phyloP scores from a whole-genome alignment of 2,329 filamentous ascomycete genomes.

The Fusarium kyushuense region DNA sequence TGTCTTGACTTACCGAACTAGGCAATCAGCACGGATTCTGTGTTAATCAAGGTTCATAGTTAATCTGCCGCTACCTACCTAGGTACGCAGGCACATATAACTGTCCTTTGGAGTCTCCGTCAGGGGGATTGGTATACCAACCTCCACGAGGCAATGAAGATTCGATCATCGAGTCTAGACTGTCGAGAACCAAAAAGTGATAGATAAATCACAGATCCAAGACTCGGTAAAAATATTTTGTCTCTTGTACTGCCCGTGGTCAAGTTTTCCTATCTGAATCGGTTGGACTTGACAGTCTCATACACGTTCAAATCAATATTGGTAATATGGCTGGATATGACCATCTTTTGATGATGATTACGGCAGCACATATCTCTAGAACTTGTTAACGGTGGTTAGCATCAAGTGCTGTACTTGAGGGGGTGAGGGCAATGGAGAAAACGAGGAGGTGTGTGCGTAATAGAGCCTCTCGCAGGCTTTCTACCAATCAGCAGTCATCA shows the following conservation, averaged over 20 bases:
- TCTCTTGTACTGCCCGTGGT: neutral
- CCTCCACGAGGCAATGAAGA: neutral
- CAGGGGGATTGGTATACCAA: neutral
- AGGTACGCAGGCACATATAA: neutral
- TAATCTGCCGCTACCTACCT: neutral
- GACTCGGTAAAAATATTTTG: neutral
- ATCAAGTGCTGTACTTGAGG: neutral
- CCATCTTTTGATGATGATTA: constrained; percentile 1
- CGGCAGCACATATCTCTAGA: neutral
- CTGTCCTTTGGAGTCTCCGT: constrained; percentile 2
- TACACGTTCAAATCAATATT: too few relatives aligned
- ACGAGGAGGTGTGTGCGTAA: neutral
- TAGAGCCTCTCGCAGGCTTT: neutral
- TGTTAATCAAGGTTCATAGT: neutral
- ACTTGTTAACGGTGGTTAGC: constrained; percentile 10
- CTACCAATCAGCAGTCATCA: constrained; percentile 26
- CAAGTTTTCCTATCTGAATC: neutral
- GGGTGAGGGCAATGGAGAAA: neutral
- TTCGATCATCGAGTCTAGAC: neutral
- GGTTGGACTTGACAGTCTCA: neutral
- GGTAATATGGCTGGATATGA: neutral
- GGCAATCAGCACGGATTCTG: constrained; percentile 27
- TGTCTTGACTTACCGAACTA: constrained; percentile 30
- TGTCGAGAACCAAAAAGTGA: neutral
- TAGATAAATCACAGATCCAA: neutral